Conservation (phyloP, 768 basidiomycete species). For the Dentipellis sp. region DNA sequence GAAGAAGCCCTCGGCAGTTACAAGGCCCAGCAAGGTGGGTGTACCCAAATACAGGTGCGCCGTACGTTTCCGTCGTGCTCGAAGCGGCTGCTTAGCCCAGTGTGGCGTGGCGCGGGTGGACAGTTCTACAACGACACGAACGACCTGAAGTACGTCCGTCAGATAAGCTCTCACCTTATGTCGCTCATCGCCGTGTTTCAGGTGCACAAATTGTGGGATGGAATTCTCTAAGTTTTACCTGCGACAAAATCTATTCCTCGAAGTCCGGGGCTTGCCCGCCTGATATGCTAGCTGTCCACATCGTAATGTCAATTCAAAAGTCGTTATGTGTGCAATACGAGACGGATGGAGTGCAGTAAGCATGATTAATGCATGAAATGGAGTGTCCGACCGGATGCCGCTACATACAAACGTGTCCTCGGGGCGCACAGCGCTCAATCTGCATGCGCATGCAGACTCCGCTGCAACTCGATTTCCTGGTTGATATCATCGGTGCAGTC, state of each 20-base stretch:
- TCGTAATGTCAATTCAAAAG: neutral
- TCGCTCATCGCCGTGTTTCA: constrained; percentile 4
- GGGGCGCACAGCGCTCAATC: neutral
- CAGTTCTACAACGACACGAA: constrained; percentile 33
- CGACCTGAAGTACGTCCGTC: constrained; percentile 25
- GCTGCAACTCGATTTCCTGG: constrained; percentile 36
- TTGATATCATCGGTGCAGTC: constrained; percentile 63
- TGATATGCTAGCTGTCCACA: constrained; percentile 8
- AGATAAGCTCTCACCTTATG: too few species aligned
- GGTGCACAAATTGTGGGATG: constrained; percentile 31
- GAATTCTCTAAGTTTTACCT: constrained; percentile 33
- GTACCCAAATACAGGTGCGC: constrained; percentile 33
- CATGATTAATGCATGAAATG: neutral
- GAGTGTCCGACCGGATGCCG: neutral
- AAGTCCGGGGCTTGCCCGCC: constrained; percentile 28
- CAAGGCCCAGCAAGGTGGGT: constrained; percentile 30
- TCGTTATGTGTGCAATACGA: neutral
- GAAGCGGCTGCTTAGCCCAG: neutral
- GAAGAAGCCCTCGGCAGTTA: constrained; percentile 30
- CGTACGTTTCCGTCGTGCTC: neutral
- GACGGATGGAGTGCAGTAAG: too few species aligned
- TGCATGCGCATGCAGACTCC: constrained; percentile 1
- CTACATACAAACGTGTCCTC: neutral
- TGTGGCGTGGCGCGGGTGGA: neutral
- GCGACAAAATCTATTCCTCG: constrained; percentile 31